These are phyloP conservation scores for Eucalyptus microcorys DNA, from an alignment of 345 rosid species.

Conservation along the genomic window DNA sequence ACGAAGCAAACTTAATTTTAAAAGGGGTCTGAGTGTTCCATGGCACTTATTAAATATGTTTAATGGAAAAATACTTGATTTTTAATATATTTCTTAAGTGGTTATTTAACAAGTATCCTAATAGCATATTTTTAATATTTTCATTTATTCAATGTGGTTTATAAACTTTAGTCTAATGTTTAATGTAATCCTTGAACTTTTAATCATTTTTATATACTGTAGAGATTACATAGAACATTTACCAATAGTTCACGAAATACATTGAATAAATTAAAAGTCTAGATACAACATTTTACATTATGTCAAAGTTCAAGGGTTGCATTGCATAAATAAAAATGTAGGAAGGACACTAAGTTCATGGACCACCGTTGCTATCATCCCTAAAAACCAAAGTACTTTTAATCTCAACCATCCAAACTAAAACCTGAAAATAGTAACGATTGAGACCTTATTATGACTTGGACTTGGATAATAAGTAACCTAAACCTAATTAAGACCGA, in stretches of 20 bases:
- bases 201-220: too few relatives aligned
- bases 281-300: rapidly evolving
- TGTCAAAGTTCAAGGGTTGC: rapidly evolving
- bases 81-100: not conserved
- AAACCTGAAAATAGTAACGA: too few relatives aligned
- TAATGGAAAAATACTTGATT: not conserved
- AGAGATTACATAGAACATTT: not conserved
- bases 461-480: not conserved
- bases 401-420: not conserved
- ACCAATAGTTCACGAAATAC: not conserved
- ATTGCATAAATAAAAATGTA: not conserved
- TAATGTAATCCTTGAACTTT: rapidly evolving
- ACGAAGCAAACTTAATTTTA: not conserved
- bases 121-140: not conserved
- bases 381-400: not conserved
- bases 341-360: too few relatives aligned
- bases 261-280: too few relatives aligned
- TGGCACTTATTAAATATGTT: not conserved
- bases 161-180: not conserved
- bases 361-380: rapidly evolving
- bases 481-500: not conserved
- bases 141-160: not conserved
- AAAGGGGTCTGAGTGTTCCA: not conserved
- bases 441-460: not conserved
- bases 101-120: not conserved